These are phyloP conservation scores for Baeospora myosura DNA, from an alignment of 1,284 basidiomycete species.

Conservation along the genomic window DNA sequence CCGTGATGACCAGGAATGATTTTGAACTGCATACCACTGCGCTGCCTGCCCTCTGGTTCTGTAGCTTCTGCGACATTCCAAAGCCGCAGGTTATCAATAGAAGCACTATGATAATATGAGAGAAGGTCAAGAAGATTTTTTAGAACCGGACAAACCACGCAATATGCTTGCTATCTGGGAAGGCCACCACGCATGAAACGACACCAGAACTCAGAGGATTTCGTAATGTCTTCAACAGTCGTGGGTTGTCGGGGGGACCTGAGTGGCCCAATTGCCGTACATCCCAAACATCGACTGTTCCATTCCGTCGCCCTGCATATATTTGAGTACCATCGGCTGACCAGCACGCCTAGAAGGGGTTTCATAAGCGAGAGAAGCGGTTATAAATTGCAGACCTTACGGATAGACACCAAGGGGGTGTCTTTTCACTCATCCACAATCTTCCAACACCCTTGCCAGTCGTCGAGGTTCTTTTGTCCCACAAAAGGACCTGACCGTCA, in stretches of 20 bases:
- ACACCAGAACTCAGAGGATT: conserved; percentile 89
- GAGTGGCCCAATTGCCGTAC: conserved; percentile 66
- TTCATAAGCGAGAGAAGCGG: conserved; percentile 8
- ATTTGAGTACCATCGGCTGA: conserved; percentile 83
- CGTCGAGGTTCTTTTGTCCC: conserved; percentile 74
- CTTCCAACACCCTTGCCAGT: conserved; percentile 71
- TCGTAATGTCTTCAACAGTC: conserved; percentile 71
- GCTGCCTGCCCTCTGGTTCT: conserved; percentile 56
- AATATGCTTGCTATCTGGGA: conserved; percentile 87
- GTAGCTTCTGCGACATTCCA: conserved; percentile 86
- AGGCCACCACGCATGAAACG: conserved; percentile 83
- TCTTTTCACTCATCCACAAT: conserved; percentile 81
- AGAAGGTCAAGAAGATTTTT: conserved; percentile 1
- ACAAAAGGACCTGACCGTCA: conserved; percentile 88
- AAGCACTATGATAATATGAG: conserved; percentile 52
- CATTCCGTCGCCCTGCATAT: conserved; percentile 88
- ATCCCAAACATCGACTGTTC: conserved; percentile 92
- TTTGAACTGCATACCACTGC: conserved; percentile 78
- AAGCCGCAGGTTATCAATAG: conserved; percentile 86
- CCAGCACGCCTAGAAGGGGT: conserved; percentile 76
- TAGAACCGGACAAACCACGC: conserved; percentile 56
- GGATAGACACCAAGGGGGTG: conserved; percentile 94
- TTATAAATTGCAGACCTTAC: conserved; percentile 36
- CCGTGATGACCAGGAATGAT: conserved; percentile 97
- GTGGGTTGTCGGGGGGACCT: conserved; percentile 55